Base-by-base conservation (phyloP, 345 rosid genomes). In the Litchi chinensis region DNA sequence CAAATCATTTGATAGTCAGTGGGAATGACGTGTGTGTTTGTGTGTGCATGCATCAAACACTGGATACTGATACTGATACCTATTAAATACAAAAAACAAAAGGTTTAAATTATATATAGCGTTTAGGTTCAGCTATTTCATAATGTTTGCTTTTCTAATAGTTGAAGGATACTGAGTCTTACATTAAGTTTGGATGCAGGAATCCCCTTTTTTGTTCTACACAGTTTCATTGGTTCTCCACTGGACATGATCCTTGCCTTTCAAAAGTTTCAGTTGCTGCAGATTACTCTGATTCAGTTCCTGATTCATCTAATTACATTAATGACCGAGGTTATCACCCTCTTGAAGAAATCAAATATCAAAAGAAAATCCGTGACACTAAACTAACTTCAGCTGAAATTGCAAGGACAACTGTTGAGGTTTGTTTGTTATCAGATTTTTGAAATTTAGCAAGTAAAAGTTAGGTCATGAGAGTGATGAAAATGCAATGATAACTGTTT, bases 231-330 rank as follows among this genome's bases (percentile, higher is more conserved):
- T 88, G 92, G 88, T 80, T 88, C 71, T 76, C 88, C 46, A 80
- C 78, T 50, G 89, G 91, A 12, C 89, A 81, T 82, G 91, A 92
- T 74, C 86, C 83, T 72, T 85, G 90, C 83, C 91, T 78, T 75
- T 86, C 89, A 44, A 95, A 91, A 86, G 95, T 90, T 82, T 89
- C 95, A 13, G 99, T 95, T 84, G 98, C 98, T 77, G 99, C 98
- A n/a, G 97, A 95, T 87, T 95, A 90, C 82, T 87, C 98, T 12
- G 99, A 93, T 86, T 95, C 96, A 21, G 91, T 92, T 82, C 93
- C 98, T 11, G 95, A 95, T 79, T 92, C 99, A 63, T 88, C 98
- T 82, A 88, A 86, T 84, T 88, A 86, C 82, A 72, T 73, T 65
- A 83, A 80, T 69, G 65, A 82, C 63, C 82, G 71, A 73, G 95